These are phyloP conservation scores for Zopfia rhizophila DNA, from an alignment of 2,329 filamentous ascomycete genomes.

Conservation along the genomic window DNA sequence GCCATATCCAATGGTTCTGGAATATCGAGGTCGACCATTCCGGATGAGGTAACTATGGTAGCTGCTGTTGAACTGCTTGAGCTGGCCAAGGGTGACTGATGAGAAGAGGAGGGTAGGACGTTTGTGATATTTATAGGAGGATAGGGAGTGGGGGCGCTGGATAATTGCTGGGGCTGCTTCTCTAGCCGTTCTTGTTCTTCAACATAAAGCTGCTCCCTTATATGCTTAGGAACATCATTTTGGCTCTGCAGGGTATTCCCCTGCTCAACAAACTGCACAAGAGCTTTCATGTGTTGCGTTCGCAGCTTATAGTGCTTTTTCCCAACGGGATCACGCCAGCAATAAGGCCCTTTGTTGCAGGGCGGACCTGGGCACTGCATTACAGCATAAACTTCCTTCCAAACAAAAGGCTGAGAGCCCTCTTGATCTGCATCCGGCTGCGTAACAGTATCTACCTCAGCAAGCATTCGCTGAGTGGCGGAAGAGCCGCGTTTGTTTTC, in stretches of 20 bases:
- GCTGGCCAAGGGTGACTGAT: too few species aligned
- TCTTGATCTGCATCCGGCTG: slow-evolving; percentile 5
- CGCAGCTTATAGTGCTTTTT: too few species aligned
- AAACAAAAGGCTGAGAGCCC: too few species aligned
- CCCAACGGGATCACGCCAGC: slow-evolving; percentile 41
- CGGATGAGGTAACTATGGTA: too few species aligned
- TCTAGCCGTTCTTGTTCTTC: slow-evolving; percentile 44
- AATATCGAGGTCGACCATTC: too few species aligned
- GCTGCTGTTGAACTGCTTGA: too few species aligned
- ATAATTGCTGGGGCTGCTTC: slow-evolving; percentile 42
- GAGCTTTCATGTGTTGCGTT: slow-evolving; percentile 35
- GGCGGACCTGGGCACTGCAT: too few species aligned
- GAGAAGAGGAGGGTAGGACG: too few species aligned
- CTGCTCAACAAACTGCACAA: slow-evolving; percentile 37
- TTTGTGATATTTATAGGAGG: too few species aligned
- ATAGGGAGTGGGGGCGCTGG: slow-evolving; percentile 34
- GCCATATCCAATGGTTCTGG: too few species aligned
- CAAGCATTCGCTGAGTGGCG: slow-evolving; percentile 13
- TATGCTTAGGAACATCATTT: slow-evolving; percentile 35
- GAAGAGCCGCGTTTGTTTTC: slow-evolving; percentile 14
- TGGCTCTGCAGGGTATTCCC: slow-evolving; percentile 32
- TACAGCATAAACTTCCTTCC: too few species aligned
- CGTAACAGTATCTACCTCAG: neutral
- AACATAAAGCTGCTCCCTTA: slow-evolving; percentile 40
- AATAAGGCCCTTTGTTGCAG: slow-evolving; percentile 38